Base-by-base conservation (phyloP, 1,139 yeast species). In the Pneumocystis oryctolagi region DNA sequence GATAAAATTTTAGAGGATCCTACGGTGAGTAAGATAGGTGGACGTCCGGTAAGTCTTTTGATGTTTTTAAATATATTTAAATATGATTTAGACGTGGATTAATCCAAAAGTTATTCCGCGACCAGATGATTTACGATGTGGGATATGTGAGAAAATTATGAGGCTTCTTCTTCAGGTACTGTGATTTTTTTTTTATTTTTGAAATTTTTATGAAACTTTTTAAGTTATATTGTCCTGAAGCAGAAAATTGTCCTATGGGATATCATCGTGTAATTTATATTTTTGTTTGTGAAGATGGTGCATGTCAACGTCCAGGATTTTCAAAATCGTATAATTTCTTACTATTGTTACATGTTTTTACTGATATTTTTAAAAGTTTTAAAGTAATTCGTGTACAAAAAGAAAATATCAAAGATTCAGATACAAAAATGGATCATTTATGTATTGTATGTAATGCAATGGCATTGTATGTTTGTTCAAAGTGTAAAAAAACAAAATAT, bases 251-350 rank as follows among this genome's bases (percentile, higher is more conserved):
- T 53, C 63, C 62, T 32, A 61, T 61, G 30, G 61, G 60, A 6
- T 63, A 58, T 42, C 58, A 61, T 56, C 64, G 64, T 39, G 61
- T 63, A 30, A 39, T 63, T 20, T 63, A 63, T 57, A 59, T 63
- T 8, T 58, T 63, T 12, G 62, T 62, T 2, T 63, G 64, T 56
- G 61, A 56, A 55, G 42, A 63, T 58, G 64, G 64, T 20, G 30
- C 59, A 59, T 63, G 64, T 40, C 63, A 62, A 5, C 28, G 57
- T 32, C 39, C 32, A 8, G 64, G 64, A 20, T 63, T 62, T 62
- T 60, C 62, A 28, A 37, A 39, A 30, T 60, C 62, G 37, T 39
- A 55, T 47, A 60, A 60, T 39, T 59, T 62, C 18, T 6, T 40
- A 25, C 12, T 9, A 20, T 37, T 37, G n/a, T 37, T 47, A 9